phyloP scores from a whole-genome alignment of 2,329 filamentous ascomycete species.

The Colletotrichum euphorbiae region DNA sequence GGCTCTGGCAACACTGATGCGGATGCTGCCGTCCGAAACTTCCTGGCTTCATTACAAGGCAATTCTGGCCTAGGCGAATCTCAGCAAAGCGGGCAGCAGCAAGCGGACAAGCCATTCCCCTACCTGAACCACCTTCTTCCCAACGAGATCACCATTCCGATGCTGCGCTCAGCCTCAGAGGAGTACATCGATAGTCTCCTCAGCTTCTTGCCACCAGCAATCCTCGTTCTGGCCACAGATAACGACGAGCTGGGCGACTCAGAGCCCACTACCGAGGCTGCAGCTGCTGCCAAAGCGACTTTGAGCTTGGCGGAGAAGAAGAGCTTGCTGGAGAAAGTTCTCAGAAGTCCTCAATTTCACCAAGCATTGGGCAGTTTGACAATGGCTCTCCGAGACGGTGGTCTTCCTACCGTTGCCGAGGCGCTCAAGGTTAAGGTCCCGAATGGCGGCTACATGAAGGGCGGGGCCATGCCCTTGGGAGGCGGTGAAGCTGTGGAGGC shows the following conservation, averaged over 20 bases:
- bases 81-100: constrained; percentile 47
- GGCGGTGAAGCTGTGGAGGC: constrained; percentile 90
- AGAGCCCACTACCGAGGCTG: constrained; percentile 75
- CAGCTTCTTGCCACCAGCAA: constrained; percentile 79
- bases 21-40: constrained; percentile 84
- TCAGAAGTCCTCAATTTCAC: constrained; percentile 89
- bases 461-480: constrained; percentile 85
- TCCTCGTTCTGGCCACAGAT: constrained; percentile 82
- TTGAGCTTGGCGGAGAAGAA: constrained; percentile 83
- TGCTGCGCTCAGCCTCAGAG: constrained; percentile 74
- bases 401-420: constrained; percentile 88
- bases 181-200: constrained; percentile 80
- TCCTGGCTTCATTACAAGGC: constrained; percentile 83
- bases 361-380: constrained; percentile 89
- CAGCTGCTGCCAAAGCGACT: constrained; percentile 79
- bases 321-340: constrained; percentile 80
- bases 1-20: constrained; percentile 71
- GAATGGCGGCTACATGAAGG: constrained; percentile 84
- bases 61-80: constrained; percentile 55
- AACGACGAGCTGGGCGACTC: constrained; percentile 64
- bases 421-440: constrained; percentile 83
- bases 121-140: constrained; percentile 88
- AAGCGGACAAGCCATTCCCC: constrained; percentile 75
- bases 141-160: constrained; percentile 80
- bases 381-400: constrained; percentile 88